Conservation (phyloP, 768 basidiomycete species). For the Termitomyces bulborhizus region DNA sequence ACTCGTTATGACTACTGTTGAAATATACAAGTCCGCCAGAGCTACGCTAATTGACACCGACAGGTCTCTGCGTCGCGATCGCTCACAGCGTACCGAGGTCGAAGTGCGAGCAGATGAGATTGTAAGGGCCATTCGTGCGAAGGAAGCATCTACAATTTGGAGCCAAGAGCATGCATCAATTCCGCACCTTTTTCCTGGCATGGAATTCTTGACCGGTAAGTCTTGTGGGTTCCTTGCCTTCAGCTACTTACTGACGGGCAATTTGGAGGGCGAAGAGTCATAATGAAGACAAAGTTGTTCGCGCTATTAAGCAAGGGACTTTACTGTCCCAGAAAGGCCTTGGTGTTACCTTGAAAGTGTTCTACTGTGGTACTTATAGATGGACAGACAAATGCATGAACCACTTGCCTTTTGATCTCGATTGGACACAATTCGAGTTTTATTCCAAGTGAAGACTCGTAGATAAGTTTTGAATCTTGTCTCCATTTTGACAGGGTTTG, state of each 20-base stretch:
- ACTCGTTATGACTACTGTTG: slow-evolving; percentile 15
- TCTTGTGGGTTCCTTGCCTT: not conserved
- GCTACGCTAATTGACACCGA: slow-evolving; percentile 35
- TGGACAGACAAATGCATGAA: too few relatives aligned
- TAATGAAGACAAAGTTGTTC: slow-evolving; percentile 58
- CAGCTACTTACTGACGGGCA: not conserved
- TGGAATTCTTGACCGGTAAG: slow-evolving; percentile 70
- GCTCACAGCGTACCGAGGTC: slow-evolving; percentile 21
- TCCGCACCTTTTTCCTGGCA: slow-evolving; percentile 67
- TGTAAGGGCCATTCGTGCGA: slow-evolving; percentile 45
- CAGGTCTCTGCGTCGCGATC: slow-evolving; percentile 45
- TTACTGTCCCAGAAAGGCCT: too few relatives aligned
- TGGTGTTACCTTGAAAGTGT: too few relatives aligned
- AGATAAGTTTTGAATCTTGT: too few relatives aligned
- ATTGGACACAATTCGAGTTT: too few relatives aligned
- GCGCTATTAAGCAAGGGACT: slow-evolving; percentile 49
- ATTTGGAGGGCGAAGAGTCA: slow-evolving; percentile 43
- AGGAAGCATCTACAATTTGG: slow-evolving; percentile 59
- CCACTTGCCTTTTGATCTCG: too few relatives aligned
- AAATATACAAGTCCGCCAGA: slow-evolving; percentile 25
- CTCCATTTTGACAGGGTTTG: too few relatives aligned
- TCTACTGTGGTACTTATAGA: too few relatives aligned
- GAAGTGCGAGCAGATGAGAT: slow-evolving; percentile 53
- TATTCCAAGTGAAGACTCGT: too few relatives aligned
- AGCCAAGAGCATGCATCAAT: slow-evolving; percentile 41